Evolutionary conservation across 2,329 filamentous ascomycete genomes (phyloP).

Genomic region (Pseudopithomyces chartarum): DNA sequence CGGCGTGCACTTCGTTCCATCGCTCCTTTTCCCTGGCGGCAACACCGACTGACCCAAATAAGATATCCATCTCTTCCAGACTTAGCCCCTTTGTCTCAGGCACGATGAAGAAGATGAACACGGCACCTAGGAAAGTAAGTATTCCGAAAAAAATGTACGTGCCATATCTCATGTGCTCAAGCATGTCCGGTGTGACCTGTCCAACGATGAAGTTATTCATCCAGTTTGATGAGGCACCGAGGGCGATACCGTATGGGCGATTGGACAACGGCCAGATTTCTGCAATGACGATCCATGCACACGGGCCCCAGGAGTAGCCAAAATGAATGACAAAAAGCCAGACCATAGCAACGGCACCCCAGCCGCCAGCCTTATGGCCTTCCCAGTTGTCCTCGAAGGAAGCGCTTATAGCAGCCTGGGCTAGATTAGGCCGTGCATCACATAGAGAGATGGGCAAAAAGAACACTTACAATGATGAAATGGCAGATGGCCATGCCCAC

Average conservation of each 20-base stretch:
- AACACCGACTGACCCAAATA: constrained; percentile 70
- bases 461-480: constrained; percentile 63
- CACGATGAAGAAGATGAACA: constrained; percentile 56
- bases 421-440: neutral
- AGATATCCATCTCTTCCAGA: constrained; percentile 64
- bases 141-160: constrained; percentile 74
- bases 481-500: constrained; percentile 73
- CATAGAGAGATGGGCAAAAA: neutral
- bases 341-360: constrained; percentile 70
- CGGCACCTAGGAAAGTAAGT: constrained; percentile 65
- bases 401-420: constrained; percentile 64
- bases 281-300: constrained; percentile 73
- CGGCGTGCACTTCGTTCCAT: constrained; percentile 73
- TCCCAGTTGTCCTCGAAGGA: constrained; percentile 65
- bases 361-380: constrained; percentile 65
- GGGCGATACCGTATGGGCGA: constrained; percentile 68
- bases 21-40: constrained; percentile 70
- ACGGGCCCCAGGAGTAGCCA: constrained; percentile 75
- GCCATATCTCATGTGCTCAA: constrained; percentile 67
- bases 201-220: constrained; percentile 66
- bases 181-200: constrained; percentile 72
- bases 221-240: constrained; percentile 61
- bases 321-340: constrained; percentile 79
- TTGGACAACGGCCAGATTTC: constrained; percentile 76
- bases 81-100: constrained; percentile 60